Conservation (phyloP, 116 monocot species). For the Iris pallida region DNA sequence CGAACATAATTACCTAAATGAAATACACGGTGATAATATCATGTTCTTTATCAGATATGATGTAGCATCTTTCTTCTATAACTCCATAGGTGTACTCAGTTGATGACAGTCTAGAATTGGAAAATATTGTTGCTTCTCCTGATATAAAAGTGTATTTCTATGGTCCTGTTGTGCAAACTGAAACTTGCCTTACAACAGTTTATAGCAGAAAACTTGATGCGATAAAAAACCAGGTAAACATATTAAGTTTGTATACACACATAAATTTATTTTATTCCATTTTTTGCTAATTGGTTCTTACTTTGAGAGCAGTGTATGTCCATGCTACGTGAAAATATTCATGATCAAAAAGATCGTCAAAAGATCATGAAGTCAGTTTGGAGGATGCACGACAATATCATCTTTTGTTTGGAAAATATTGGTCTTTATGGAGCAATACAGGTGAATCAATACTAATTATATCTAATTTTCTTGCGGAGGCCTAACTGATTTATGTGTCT, state of each 20-base stretch:
- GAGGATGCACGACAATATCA: slow-evolving; percentile 60
- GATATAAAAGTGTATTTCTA: slow-evolving; percentile 68
- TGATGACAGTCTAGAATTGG: slow-evolving; percentile 58
- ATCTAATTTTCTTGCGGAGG: background rate
- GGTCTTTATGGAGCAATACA: slow-evolving; percentile 68
- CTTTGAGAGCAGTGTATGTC: slow-evolving; percentile 32
- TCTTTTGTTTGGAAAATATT: slow-evolving; percentile 68
- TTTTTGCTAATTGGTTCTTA: slow-evolving; percentile 8
- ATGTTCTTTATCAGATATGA: background rate
- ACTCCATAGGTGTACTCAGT: slow-evolving; percentile 58
- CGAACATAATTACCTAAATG: background rate
- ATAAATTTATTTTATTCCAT: slow-evolving; percentile 1
- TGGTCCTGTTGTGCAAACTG: slow-evolving; percentile 30
- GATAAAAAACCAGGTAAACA: slow-evolving; percentile 44
- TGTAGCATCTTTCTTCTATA: background rate
- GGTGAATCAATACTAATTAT: slow-evolving; percentile 28
- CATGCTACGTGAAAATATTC: slow-evolving; percentile 30
- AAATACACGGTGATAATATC: background rate
- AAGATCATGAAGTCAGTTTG: slow-evolving; percentile 48
- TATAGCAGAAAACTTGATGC: slow-evolving; percentile 47
- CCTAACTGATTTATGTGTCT: too few species aligned
- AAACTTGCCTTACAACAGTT: slow-evolving; percentile 17
- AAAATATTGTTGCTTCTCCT: slow-evolving; percentile 63
- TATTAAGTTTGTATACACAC: slow-evolving; percentile 2
- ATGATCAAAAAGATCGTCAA: slow-evolving; percentile 40